These are phyloP conservation scores for Cadophora gregata DNA, from an alignment of 2,329 filamentous ascomycete species.

Conservation along the genomic window DNA sequence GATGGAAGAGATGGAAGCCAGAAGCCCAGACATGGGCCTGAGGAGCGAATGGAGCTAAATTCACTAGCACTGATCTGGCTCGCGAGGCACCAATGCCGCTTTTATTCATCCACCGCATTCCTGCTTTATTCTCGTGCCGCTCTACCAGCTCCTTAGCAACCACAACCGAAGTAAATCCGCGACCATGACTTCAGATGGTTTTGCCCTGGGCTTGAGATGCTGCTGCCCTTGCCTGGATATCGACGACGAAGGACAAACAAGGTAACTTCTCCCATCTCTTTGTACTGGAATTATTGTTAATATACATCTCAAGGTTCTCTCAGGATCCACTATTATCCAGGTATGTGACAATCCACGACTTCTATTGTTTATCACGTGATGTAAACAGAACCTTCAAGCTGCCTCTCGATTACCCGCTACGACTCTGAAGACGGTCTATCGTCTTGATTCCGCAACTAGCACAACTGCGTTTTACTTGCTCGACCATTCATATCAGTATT, in stretches of 20 bases:
- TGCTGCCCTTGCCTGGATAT: constrained; percentile 6
- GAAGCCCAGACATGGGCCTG: background rate
- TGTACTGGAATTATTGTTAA: background rate
- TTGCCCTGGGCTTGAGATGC: background rate
- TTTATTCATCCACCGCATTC: background rate
- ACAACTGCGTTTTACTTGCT: too few species aligned
- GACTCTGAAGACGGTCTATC: background rate
- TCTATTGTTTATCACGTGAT: constrained; percentile 14
- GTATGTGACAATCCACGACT: background rate
- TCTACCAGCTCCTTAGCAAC: constrained; percentile 6
- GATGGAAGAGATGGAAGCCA: background rate
- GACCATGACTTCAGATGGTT: background rate
- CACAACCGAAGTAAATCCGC: constrained; percentile 20
- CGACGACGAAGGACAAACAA: constrained; percentile 14
- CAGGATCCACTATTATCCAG: background rate
- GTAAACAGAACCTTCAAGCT: constrained; percentile 12
- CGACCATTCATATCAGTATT: background rate
- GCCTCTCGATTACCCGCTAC: background rate
- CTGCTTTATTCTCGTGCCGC: background rate
- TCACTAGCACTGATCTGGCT: constrained; percentile 1
- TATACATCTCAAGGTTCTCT: background rate
- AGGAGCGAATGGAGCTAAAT: constrained; percentile 1
- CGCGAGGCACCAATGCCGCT: background rate
- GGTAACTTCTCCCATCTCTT: background rate
- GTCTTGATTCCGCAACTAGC: too few species aligned